Evolutionary conservation across 2,329 filamentous ascomycete genomes (phyloP).

Genomic region (Talaromyces piceae): DNA sequence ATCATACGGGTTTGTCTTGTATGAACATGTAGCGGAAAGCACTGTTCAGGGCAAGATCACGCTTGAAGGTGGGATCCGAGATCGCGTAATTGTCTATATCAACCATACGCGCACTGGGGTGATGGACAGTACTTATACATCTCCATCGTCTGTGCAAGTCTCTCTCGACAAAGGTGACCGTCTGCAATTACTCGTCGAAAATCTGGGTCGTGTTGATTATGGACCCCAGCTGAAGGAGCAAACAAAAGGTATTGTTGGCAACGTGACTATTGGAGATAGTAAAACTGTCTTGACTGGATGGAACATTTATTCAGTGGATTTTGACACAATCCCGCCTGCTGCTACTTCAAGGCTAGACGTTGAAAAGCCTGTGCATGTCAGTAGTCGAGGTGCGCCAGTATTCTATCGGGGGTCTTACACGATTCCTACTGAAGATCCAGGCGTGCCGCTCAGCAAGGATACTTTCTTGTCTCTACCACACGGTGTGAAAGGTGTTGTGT

Average conservation of each 20-base stretch:
- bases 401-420: conserved; percentile 15
- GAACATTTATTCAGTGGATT: conserved; percentile 34
- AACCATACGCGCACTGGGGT: conserved; percentile 38
- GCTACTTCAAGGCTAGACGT: neutral
- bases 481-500: conserved; percentile 41
- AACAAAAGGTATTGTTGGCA: conserved; percentile 38
- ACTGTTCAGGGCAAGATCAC: conserved; percentile 27
- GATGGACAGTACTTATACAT: conserved; percentile 40
- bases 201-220: conserved; percentile 39
- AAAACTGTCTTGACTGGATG: conserved; percentile 26
- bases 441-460: conserved; percentile 14
- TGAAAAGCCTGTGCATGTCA: conserved; percentile 7
- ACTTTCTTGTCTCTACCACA: conserved; percentile 36
- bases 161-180: conserved; percentile 32
- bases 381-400: conserved; percentile 12
- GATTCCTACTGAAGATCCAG: conserved; percentile 8
- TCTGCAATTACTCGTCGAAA: conserved; percentile 43
- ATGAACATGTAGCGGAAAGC: conserved; percentile 28
- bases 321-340: conserved; percentile 20
- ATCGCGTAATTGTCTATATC: conserved; percentile 44
- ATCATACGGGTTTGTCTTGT: conserved; percentile 40
- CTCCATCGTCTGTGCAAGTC: conserved; percentile 33
- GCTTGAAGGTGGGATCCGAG: conserved; percentile 39
- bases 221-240: conserved; percentile 35
- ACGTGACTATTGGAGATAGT: conserved; percentile 34